phyloP scores from a whole-genome alignment of 768 basidiomycete genomes.

The Arthromyces matolae region DNA sequence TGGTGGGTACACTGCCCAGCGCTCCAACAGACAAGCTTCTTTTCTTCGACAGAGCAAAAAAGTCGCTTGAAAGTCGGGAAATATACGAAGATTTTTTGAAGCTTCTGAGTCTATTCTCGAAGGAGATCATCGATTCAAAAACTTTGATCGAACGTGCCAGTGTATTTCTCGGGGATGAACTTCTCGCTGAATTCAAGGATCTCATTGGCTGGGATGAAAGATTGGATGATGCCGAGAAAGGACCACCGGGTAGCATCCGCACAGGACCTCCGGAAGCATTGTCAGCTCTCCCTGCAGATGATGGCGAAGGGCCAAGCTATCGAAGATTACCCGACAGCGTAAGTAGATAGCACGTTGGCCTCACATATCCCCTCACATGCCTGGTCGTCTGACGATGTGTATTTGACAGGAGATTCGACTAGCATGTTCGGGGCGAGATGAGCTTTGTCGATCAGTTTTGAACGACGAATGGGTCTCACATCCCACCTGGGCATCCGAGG shows the following conservation, averaged over 20 bases:
- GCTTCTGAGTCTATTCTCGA: constrained; percentile 84
- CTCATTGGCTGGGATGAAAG: constrained; percentile 78
- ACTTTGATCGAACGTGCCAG: constrained; percentile 79
- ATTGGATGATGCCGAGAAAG: constrained; percentile 55
- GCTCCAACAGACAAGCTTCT: constrained; percentile 70
- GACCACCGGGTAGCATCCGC: constrained; percentile 75
- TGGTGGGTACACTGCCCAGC: constrained; percentile 29
- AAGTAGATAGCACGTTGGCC: constrained; percentile 35
- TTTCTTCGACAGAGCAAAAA: constrained; percentile 94
- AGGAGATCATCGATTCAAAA: constrained; percentile 85
- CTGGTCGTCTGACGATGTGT: constrained; percentile 3
- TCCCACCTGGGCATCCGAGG: constrained; percentile 97
- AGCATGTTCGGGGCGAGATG: constrained; percentile 92
- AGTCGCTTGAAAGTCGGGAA: constrained; percentile 67
- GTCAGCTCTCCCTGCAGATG: constrained; percentile 74
- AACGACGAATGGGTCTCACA: constrained; percentile 99
- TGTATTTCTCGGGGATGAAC: constrained; percentile 78
- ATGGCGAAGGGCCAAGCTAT: constrained; percentile 92
- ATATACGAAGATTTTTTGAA: constrained; percentile 94
- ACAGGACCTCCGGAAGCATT: constrained; percentile 74
- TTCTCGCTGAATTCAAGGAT: constrained; percentile 82
- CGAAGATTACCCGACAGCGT: constrained; percentile 84
- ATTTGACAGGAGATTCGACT: constrained; percentile 72
- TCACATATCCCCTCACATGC: neutral
- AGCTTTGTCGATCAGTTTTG: constrained; percentile 91